Base-by-base conservation (phyloP, 306 rosid species). In the Cicer pinnatifidum region DNA sequence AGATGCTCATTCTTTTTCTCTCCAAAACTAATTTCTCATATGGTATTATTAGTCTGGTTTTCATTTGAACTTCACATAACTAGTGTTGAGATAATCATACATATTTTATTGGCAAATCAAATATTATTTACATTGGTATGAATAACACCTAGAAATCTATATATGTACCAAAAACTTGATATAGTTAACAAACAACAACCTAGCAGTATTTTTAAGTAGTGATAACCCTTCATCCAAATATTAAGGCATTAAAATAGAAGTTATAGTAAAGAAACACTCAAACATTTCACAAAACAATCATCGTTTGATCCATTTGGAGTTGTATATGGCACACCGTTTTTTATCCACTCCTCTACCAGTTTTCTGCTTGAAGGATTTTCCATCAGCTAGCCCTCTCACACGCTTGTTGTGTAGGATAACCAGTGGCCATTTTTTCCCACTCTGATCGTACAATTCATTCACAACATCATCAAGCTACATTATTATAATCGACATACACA, bases 301-400 rank as follows among this genome's bases (percentile, higher is more conserved):
- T 94, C 97, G 60, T 94, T 94, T 48, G 97, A 94, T 73, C 98
- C 95, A 62, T 54, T 86, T 12, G 97, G 98, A 9, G 98, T 94
- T 9, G 87, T 80, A 83, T 91, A 91, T 54, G 91, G 95, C 54
- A 78, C 78, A 33, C 85, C 97, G 11, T 85, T 86, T 70, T 82
- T 83, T 72, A 84, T 85, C 98, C 97, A 94, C 77, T 89, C 96
- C 76, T 85, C 84, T 11, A 91, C 75, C 69, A 89, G 10, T 13
- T 80, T 83, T 79, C 90, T 85, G 58, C 83, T 82, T n/a, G 84
- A 88, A 64, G 88, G 85, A 63, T 88, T 89, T 63, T 89, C 94
- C 84, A 88, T 40, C 50, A 89, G 89, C 57, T 46, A 89, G 89
- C 57, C 87, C 86, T 62, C 79, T 51, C 56, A 85, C 59, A 11